Evolutionary conservation across 352 stramenopile species (phyloP).

Genomic region (Globisporangium uncinulatum): DNA sequence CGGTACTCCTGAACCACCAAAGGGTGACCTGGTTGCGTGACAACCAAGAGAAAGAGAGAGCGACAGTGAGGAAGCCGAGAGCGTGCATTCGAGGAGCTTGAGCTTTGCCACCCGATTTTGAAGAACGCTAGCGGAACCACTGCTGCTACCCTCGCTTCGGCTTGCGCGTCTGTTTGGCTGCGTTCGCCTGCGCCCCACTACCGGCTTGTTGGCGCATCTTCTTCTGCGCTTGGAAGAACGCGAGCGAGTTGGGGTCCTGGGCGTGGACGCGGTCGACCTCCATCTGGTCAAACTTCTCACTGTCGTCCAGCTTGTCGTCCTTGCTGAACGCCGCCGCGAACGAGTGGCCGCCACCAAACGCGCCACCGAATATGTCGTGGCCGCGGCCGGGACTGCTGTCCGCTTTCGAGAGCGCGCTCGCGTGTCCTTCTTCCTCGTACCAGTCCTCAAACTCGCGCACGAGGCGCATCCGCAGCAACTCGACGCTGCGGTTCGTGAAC

Average conservation of each 20-base stretch:
- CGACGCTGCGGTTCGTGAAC: slow-evolving; percentile 57
- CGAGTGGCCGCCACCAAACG: slow-evolving; percentile 3
- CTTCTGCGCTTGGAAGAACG: slow-evolving; percentile 90
- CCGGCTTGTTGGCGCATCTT: slow-evolving; percentile 64
- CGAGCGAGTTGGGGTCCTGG: slow-evolving; percentile 86
- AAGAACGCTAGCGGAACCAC: neutral
- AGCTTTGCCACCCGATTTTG: neutral
- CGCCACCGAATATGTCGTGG: slow-evolving; percentile 10
- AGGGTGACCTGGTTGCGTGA: neutral
- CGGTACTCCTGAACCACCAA: no score
- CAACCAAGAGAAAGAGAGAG: neutral
- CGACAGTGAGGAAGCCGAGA: no score
- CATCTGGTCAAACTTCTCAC: slow-evolving; percentile 90
- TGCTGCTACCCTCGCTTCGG: slow-evolving; percentile 20
- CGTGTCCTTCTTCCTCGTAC: slow-evolving; percentile 52
- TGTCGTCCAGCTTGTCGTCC: slow-evolving; percentile 86
- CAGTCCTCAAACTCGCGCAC: slow-evolving; percentile 83
- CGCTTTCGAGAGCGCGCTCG: slow-evolving; percentile 31
- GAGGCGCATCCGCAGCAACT: slow-evolving; percentile 70
- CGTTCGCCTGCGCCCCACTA: neutral
- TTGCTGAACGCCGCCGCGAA: slow-evolving; percentile 22
- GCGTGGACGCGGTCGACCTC: slow-evolving; percentile 82
- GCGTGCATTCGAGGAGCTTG: neutral
- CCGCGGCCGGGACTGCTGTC: slow-evolving; percentile 13
- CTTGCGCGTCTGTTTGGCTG: slow-evolving; percentile 20